Evolutionary conservation across 805 yeast species (phyloP), one percentile per base, ranked within the genome.

Genomic region (Lachancea nothofagi): DNA sequence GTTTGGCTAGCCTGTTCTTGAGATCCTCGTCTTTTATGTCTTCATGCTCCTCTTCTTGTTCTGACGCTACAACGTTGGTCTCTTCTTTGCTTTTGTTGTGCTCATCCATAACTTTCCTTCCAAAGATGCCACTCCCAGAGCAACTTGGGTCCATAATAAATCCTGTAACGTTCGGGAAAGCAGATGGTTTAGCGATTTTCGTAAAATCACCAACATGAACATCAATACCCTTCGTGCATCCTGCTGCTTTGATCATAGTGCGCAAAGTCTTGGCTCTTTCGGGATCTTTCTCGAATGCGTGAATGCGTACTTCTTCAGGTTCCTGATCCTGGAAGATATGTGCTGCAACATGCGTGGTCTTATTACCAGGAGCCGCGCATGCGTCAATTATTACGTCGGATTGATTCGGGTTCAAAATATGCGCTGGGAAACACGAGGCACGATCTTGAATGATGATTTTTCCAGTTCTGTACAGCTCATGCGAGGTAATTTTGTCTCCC

Each of bases 321-420:
- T 29, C 26, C 8, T 44, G 42, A n/a, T 43, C 45, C 5, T 41
- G 36, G 43, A 59, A 52, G 35, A 52, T 51, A 8, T 58, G 45
- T 0, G 93, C 77, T 0, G 96, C 96, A 17, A 82, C 65, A 63
- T 90, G 97, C 0, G 97, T 86, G 0, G 99, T 93, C 59, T 93
- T 94, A 62, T 93, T 93, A 4, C 99, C 99, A 4, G 99, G 99
- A 0, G 99, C 98, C 2, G 97, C 89, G 65, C 97, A 89, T 1
- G 96, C 83, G 64, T 93, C 99, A 32, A 93, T 83, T 8, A 88
- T 77, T 18, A 69, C 62, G 43, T 74, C 80, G 32, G 80, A 82
- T 3, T 75, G 68, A 1, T 57, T 40, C 0, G 90, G 85, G 45
- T 75, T 69, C 34, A 93, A 63, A 20, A 93, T 88, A 44, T 77